phyloP scores from a whole-genome alignment of 495 filamentous ascomycete genomes.

The Aspergillus baeticus region DNA sequence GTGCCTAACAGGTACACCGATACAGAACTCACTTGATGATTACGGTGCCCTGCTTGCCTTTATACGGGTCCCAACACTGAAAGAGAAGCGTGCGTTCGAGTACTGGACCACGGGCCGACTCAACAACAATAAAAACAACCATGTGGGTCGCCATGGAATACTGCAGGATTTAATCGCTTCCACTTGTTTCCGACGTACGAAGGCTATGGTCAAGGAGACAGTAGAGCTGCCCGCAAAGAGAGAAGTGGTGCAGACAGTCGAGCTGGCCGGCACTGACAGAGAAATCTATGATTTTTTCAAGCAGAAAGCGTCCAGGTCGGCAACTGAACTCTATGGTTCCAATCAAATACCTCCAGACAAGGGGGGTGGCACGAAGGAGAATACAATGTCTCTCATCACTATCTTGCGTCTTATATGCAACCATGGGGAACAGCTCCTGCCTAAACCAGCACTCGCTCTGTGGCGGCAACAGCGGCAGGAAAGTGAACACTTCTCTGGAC shows the following conservation, averaged over 20 bases:
- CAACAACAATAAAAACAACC: not conserved
- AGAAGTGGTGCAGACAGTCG: not conserved
- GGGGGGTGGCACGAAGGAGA: not conserved
- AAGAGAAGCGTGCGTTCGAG: not conserved
- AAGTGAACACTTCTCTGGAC: no score
- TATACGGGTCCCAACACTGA: not conserved
- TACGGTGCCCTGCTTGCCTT: not conserved
- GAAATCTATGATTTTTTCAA: slow-evolving; percentile 1
- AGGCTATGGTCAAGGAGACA: not conserved
- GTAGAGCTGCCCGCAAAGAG: not conserved
- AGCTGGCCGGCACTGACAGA: not conserved
- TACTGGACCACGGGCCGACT: not conserved
- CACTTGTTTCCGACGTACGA: not conserved
- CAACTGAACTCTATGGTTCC: not conserved
- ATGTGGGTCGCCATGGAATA: not conserved
- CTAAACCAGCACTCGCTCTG: not conserved
- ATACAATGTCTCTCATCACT: not conserved
- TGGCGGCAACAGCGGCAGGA: no score
- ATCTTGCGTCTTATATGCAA: not conserved
- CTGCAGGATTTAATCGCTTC: not conserved
- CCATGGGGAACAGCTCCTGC: not conserved
- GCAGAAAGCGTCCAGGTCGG: not conserved
- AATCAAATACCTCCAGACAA: not conserved
- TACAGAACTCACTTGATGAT: not conserved
- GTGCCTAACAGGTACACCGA: not conserved